phyloP scores from a whole-genome alignment of 305 asterid genomes.

The Solanum hybrid region DNA sequence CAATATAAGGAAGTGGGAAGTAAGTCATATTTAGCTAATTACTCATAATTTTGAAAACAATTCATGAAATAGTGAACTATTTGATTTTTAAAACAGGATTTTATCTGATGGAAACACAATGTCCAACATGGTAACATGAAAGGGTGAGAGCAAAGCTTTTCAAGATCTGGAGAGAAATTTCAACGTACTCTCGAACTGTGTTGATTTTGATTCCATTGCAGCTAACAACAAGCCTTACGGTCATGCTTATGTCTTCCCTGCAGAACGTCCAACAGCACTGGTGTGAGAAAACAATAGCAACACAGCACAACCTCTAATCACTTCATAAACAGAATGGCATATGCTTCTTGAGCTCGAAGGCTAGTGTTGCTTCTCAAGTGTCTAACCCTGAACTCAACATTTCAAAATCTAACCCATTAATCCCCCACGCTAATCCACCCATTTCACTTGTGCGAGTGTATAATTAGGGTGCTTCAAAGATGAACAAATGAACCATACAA shows the following conservation, averaged over 20 bases:
- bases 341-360: background rate
- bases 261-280: slow-evolving; percentile 23
- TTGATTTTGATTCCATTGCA: slow-evolving; percentile 87
- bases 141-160: background rate
- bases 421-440: background rate
- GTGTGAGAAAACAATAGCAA: slow-evolving; percentile 1
- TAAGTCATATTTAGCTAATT: background rate
- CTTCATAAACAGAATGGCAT: background rate
- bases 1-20: background rate
- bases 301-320: background rate
- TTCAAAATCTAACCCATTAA: background rate
- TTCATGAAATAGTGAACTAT: background rate
- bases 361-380: background rate
- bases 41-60: background rate
- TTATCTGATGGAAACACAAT: background rate
- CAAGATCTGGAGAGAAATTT: background rate
- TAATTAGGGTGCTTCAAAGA: background rate
- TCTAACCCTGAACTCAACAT: background rate
- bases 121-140: background rate
- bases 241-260: slow-evolving; percentile 96
- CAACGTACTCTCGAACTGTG: slow-evolving; percentile 78
- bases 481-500: background rate
- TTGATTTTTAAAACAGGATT: background rate
- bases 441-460: background rate
- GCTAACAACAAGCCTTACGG: slow-evolving; percentile 89